Conservation (phyloP, 164 flowering plant genomes). For the Vitis cinerea region DNA sequence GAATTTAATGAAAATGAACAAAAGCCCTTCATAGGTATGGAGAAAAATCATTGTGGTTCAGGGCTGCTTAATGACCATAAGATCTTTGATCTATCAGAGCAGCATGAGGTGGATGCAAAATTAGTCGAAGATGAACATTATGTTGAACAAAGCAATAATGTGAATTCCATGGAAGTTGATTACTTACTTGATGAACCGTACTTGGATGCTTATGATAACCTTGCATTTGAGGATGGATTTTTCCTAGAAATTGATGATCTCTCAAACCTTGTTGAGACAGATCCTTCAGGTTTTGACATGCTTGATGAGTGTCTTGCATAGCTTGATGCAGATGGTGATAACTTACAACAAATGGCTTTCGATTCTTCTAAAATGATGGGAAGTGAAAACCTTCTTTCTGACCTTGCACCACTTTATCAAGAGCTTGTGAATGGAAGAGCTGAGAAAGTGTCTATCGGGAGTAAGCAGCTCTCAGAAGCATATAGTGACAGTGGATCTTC, state of each 20-base stretch:
- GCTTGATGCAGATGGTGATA: conserved; percentile 25
- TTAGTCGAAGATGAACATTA: conserved; percentile 29
- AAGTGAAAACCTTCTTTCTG: conserved; percentile 17
- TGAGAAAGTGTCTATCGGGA: conserved; percentile 2
- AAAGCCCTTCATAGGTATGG: conserved; percentile 20
- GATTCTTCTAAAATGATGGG: conserved; percentile 26
- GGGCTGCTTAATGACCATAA: conserved; percentile 13
- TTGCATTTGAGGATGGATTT: conserved; percentile 24
- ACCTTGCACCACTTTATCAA: conserved; percentile 6
- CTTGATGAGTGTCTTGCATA: conserved; percentile 44
- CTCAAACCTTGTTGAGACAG: conserved; percentile 20
- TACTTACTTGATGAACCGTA: conserved; percentile 34
- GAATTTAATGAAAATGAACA: conserved; percentile 21
- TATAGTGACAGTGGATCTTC: conserved; percentile 27
- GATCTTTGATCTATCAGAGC: conserved; percentile 22
- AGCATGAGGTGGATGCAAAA: conserved; percentile 19
- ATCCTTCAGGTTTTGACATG: conserved; percentile 34
- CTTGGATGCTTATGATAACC: conserved; percentile 29
- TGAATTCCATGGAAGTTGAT: conserved; percentile 19
- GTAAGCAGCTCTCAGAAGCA: background rate
- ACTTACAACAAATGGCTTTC: conserved; percentile 7
- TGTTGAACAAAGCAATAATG: conserved; percentile 15
- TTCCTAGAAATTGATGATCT: conserved; percentile 54
- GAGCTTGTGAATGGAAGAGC: conserved; percentile 24
- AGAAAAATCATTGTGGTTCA: conserved; percentile 8